Conservation (phyloP, 257 asterid genomes). For the Salvia hispanica region DNA sequence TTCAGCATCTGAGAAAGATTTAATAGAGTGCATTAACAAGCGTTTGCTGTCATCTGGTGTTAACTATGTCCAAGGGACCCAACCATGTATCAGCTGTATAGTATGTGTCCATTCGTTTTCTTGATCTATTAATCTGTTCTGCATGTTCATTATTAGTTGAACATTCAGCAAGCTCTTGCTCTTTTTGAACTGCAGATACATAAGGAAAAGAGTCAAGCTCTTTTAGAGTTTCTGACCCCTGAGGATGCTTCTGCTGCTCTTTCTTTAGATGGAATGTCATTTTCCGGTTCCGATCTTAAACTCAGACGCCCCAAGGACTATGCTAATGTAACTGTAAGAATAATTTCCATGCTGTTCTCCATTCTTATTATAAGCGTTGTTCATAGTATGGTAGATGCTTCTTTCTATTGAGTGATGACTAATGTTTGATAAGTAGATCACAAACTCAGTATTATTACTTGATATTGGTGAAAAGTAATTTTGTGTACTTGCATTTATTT, state of each 20-base stretch:
- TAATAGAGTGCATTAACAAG: slow-evolving; percentile 72
- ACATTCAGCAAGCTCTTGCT: slow-evolving; percentile 7
- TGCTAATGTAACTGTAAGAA: slow-evolving; percentile 73
- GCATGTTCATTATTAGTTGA: slow-evolving; percentile 25
- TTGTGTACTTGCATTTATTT: slow-evolving; percentile 16
- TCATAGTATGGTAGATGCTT: slow-evolving; percentile 10
- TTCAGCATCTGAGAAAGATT: slow-evolving; percentile 80
- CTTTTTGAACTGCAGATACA: slow-evolving; percentile 65
- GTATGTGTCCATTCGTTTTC: slow-evolving; percentile 50
- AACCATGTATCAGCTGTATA: slow-evolving; percentile 94
- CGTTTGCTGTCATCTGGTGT: slow-evolving; percentile 75
- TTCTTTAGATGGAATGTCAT: slow-evolving; percentile 69
- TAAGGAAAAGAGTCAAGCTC: slow-evolving; percentile 95
- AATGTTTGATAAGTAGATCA: slow-evolving; percentile 14
- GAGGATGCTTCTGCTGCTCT: slow-evolving; percentile 97
- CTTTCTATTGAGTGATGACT: slow-evolving; percentile 13
- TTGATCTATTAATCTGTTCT: slow-evolving; percentile 21
- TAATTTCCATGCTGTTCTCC: no score
- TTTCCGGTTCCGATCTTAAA: slow-evolving; percentile 66
- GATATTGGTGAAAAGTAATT: slow-evolving; percentile 1
- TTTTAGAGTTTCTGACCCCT: slow-evolving; percentile 92
- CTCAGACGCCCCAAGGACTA: slow-evolving; percentile 96
- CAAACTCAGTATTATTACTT: slow-evolving; percentile 15
- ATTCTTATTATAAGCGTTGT: no score
- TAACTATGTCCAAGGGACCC: slow-evolving; percentile 74